Evolutionary conservation across 768 basidiomycete species (phyloP).

Genomic region (Galerina marginata): DNA sequence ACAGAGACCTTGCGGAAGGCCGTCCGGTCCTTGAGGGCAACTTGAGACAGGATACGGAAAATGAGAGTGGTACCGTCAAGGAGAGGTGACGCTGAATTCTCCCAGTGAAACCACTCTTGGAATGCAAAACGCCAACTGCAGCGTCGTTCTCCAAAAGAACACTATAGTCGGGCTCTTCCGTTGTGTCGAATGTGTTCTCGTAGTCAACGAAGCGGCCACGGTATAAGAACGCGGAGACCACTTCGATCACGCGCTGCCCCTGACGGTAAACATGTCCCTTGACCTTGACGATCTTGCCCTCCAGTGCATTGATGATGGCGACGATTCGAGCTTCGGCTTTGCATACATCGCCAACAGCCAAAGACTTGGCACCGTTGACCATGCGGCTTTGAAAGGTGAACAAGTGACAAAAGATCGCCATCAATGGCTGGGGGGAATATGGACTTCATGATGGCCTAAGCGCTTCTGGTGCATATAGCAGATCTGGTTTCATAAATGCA

Average conservation of each 20-base stretch:
- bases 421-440: slow-evolving; percentile 73
- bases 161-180: slow-evolving; percentile 87
- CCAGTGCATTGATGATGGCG: slow-evolving; percentile 88
- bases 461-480: no score
- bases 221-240: slow-evolving; percentile 94
- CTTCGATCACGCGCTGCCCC: slow-evolving; percentile 88
- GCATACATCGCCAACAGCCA: slow-evolving; percentile 88
- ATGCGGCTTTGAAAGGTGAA: slow-evolving; percentile 94
- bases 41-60: slow-evolving; percentile 87
- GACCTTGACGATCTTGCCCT: slow-evolving; percentile 40
- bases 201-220: slow-evolving; percentile 94
- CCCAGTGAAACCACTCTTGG: slow-evolving; percentile 99
- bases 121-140: no score
- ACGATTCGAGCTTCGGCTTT: slow-evolving; percentile 86
- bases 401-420: slow-evolving; percentile 74
- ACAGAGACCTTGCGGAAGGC: slow-evolving; percentile 83
- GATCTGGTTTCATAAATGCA: neutral
- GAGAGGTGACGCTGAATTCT: slow-evolving; percentile 79
- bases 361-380: slow-evolving; percentile 74
- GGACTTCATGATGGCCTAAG: slow-evolving; percentile 94
- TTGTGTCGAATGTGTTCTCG: slow-evolving; percentile 93
- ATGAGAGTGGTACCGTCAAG: slow-evolving; percentile 81
- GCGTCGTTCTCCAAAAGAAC: slow-evolving; percentile 79
- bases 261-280: slow-evolving; percentile 82
- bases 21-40: slow-evolving; percentile 91